Base-by-base conservation (phyloP, 495 filamentous ascomycete species). In the Neohortaea acidophila region DNA sequence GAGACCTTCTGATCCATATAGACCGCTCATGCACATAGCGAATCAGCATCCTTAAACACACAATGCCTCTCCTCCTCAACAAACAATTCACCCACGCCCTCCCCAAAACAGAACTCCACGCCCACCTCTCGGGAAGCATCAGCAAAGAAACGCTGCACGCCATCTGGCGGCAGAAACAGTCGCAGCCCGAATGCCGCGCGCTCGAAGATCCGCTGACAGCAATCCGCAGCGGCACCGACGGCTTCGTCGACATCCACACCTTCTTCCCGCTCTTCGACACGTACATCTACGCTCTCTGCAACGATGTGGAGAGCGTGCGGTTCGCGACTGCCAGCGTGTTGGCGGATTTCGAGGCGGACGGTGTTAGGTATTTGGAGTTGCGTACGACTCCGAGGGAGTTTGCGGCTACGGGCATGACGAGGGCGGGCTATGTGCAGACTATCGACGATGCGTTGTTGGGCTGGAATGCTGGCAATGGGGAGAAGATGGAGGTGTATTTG, bases 71-170 rank as follows among this genome's bases (percentile, higher is more conserved):
- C n/a, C n/a, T n/a, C n/a, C n/a, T n/a, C n/a, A 37, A 46, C 30
- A 17, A 21, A 22, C 25, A 32, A 30, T 58, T 56, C 43, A 33
- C 44, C 12, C n/a, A 22, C 28, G 37, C 31, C 3, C 46, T 58
- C n/a, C 55, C 55, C 40, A 58, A 58, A 41, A 52, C 54, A 21
- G 55, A 58, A 77, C 67, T 92, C 13, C 84, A 92, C 47, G 83
- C 83, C 41, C 83, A 89, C 57, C 69, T 92, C 22, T 79, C 71
- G 29, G 82, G 84, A 31, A 84, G 78, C 54, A 85, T 89, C 58
- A 79, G 72, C 53, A 72, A 73, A 11, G 56, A 76, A 59, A 77
- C 70, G 38, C 70, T 89, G 1, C 79, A 87, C 51, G 70, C 82
- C 27, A 70, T 89, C 48, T 92, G 81, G 79, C 35, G 57, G 26